Percentiles rank a stretch among this genome's conserved stretches.
Evolutionary conservation across 208 protist species (phyloP).

Genomic region (Acanthamoeba castellanii): DNA sequence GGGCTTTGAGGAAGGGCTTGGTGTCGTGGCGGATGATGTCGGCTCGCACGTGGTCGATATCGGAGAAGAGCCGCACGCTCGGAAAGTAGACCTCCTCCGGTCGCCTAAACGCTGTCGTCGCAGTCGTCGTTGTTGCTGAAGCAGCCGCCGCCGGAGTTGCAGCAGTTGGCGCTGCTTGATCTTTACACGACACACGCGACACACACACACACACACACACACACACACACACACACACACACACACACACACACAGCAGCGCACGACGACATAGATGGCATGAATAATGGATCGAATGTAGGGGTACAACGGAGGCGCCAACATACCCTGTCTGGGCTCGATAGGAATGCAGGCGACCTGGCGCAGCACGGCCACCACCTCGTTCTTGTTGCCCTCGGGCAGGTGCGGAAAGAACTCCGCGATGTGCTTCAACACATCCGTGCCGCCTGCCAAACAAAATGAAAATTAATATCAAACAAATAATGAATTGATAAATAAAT

Average conservation of each 20-base stretch:
- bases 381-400: background rate
- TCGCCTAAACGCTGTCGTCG: background rate
- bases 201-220: no score
- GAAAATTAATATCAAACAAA: background rate
- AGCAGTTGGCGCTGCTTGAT: background rate
- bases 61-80: background rate
- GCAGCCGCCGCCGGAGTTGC: background rate
- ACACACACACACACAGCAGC: no score
- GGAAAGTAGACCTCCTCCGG: constrained; percentile 48
- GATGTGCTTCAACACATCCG: constrained; percentile 5
- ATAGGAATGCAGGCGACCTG: constrained; percentile 26
- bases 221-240: no score
- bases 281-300: no score
- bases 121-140: background rate
- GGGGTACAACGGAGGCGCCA: no score
- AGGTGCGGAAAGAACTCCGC: constrained; percentile 51
- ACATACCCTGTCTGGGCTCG: background rate
- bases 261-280: background rate
- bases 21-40: constrained; percentile 18
- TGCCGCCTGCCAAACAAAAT: background rate
- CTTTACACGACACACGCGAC: background rate
- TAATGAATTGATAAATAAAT: background rate
- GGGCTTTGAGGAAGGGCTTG: constrained; percentile 11
- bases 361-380: background rate
- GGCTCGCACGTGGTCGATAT: constrained; percentile 37